Percentiles rank a stretch among this genome's conserved stretches.
phyloP scores from a whole-genome alignment of 306 rosid species.

The Coriaria nepalensis region DNA sequence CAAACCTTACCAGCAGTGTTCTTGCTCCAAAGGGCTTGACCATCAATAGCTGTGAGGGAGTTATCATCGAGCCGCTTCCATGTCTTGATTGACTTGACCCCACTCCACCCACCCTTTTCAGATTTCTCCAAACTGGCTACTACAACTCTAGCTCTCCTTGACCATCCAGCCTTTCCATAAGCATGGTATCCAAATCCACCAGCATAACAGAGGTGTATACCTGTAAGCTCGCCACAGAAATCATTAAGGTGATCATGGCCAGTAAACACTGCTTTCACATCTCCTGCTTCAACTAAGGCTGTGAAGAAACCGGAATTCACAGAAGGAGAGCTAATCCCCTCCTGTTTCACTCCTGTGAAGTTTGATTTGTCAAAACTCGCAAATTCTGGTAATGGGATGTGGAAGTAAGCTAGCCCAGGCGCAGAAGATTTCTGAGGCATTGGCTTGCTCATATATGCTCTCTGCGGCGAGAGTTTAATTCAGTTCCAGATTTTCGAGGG shows the following conservation, averaged over 20 bases:
- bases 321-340: slow-evolving; percentile 71
- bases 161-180: slow-evolving; percentile 88
- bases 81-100: slow-evolving; percentile 63
- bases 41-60: slow-evolving; percentile 46
- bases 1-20: slow-evolving; percentile 36
- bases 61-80: slow-evolving; percentile 85
- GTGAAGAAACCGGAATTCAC: slow-evolving; percentile 90
- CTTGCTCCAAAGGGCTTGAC: slow-evolving; percentile 63
- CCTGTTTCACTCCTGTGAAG: slow-evolving; percentile 58
- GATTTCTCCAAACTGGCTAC: slow-evolving; percentile 61
- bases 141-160: slow-evolving; percentile 82
- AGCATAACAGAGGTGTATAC: slow-evolving; percentile 63
- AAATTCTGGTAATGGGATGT: slow-evolving; percentile 84
- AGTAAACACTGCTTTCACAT: slow-evolving; percentile 74
- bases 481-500: no score
- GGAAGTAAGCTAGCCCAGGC: slow-evolving; percentile 76
- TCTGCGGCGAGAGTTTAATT: slow-evolving; percentile 46
- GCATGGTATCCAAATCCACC: slow-evolving; percentile 98
- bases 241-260: slow-evolving; percentile 94
- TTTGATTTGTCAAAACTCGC: slow-evolving; percentile 52
- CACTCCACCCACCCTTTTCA: slow-evolving; percentile 46
- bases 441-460: slow-evolving; percentile 40
- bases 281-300: slow-evolving; percentile 71
- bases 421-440: slow-evolving; percentile 56
- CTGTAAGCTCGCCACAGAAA: slow-evolving; percentile 65